Evolutionary conservation across 1,284 basidiomycete species (phyloP).

Genomic region (Ustilago hordei): DNA sequence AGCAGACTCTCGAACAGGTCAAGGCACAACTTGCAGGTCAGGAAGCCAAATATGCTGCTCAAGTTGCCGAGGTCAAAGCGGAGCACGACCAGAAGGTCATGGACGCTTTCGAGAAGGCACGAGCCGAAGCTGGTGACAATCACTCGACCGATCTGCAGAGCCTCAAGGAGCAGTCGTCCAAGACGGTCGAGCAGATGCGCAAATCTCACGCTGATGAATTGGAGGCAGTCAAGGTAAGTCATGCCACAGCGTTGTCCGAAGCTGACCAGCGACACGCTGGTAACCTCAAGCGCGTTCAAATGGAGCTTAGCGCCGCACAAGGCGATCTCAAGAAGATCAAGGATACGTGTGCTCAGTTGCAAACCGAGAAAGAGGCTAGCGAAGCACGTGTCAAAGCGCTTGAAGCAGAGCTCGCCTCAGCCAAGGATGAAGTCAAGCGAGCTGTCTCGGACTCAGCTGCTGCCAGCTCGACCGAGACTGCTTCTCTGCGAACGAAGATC

Average conservation of each 20-base stretch:
- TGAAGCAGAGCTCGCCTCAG: constrained; percentile 34
- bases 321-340: constrained; percentile 50
- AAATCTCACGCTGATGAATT: constrained; percentile 50
- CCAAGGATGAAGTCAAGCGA: constrained; percentile 41
- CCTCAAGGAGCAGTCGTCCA: constrained; percentile 41
- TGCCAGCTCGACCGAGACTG: constrained; percentile 35
- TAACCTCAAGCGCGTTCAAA: constrained; percentile 41
- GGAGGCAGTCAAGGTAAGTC: constrained; percentile 30
- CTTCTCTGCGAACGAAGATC: constrained; percentile 33
- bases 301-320: constrained; percentile 47
- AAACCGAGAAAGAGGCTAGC: constrained; percentile 40
- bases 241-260: constrained; percentile 35
- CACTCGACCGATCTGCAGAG: constrained; percentile 51
- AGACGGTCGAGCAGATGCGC: constrained; percentile 47
- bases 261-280: constrained; percentile 25
- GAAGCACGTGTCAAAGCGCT: constrained; percentile 32
- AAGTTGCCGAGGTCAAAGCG: constrained; percentile 49
- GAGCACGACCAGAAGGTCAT: constrained; percentile 51
- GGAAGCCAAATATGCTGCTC: constrained; percentile 42
- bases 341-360: constrained; percentile 32
- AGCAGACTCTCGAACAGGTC: constrained; percentile 35
- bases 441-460: constrained; percentile 28
- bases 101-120: constrained; percentile 54
- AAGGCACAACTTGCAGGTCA: constrained; percentile 43
- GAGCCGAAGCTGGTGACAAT: constrained; percentile 48